Percentiles rank a stretch among this genome's conserved stretches.
These are phyloP conservation scores for Pestalotiopsis sp. DNA, from an alignment of 2,329 filamentous ascomycete genomes.

Conservation along the genomic window DNA sequence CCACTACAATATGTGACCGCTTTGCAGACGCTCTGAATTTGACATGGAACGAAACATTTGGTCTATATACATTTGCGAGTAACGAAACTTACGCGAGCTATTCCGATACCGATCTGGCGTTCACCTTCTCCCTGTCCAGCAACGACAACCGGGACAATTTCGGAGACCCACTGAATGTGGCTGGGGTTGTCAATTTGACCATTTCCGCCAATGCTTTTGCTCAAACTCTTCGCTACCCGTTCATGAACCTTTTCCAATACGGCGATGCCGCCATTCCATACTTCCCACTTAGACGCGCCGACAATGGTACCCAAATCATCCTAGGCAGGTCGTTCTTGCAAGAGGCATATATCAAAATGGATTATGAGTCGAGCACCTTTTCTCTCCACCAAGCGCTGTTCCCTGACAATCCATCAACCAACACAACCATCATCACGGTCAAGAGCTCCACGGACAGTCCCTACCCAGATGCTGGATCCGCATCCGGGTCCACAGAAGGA, in stretches of 20 bases:
- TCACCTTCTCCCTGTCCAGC: conserved; percentile 61
- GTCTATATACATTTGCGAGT: conserved; percentile 66
- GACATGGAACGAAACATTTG: conserved; percentile 63
- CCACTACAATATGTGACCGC: conserved; percentile 59
- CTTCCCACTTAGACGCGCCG: conserved; percentile 65
- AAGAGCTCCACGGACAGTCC: conserved; percentile 46
- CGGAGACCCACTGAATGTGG: conserved; percentile 48
- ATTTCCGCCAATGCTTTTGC: conserved; percentile 54
- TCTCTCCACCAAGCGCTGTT: conserved; percentile 59
- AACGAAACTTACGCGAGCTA: conserved; percentile 54
- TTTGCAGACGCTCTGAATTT: conserved; percentile 69
- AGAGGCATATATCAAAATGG: conserved; percentile 64
- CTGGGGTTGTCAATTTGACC: conserved; percentile 60
- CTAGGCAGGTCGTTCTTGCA: conserved; percentile 72
- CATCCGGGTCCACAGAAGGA: conserved; percentile 8
- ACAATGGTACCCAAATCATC: conserved; percentile 56
- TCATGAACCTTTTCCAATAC: conserved; percentile 45
- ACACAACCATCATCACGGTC: conserved; percentile 45
- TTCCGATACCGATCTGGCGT: conserved; percentile 47
- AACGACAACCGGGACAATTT: conserved; percentile 56
- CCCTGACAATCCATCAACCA: conserved; percentile 42
- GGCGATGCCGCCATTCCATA: conserved; percentile 55
- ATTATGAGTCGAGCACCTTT: conserved; percentile 56
- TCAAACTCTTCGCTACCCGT: conserved; percentile 52
- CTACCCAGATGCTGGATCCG: conserved; percentile 42